phyloP scores from a whole-genome alignment of 2,329 filamentous ascomycete genomes.

The Thermoascus crustaceus region DNA sequence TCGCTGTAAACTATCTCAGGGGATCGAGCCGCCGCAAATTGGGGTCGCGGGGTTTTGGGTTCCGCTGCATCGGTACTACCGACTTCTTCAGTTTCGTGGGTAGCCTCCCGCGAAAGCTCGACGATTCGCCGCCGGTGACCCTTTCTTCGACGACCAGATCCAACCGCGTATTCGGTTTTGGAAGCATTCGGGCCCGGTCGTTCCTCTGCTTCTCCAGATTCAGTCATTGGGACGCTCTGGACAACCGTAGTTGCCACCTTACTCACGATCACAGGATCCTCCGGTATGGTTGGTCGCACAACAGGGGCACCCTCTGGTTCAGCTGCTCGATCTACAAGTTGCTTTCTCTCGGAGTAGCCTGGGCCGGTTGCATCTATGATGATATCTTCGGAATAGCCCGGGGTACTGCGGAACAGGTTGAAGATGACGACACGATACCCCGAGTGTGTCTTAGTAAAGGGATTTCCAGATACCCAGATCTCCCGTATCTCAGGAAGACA shows the following conservation, averaged over 20 bases:
- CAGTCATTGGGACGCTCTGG: too few species aligned
- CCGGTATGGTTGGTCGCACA: constrained; percentile 59
- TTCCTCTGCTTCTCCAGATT: constrained; percentile 4
- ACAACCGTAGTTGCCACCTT: constrained; percentile 45
- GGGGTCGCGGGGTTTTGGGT: not conserved
- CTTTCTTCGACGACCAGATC: constrained; percentile 39
- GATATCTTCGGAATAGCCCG: constrained; percentile 85
- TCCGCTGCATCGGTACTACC: not conserved
- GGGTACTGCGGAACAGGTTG: constrained; percentile 85
- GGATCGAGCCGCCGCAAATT: not conserved
- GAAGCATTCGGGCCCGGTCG: constrained; percentile 10
- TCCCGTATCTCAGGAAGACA: constrained; percentile 86
- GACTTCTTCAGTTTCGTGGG: constrained; percentile 6
- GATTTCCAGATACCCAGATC: constrained; percentile 86
- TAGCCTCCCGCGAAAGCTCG: constrained; percentile 45
- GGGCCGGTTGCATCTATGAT: constrained; percentile 78
- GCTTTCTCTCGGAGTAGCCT: constrained; percentile 75
- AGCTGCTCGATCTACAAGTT: constrained; percentile 71
- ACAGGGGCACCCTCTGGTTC: constrained; percentile 70
- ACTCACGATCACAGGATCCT: constrained; percentile 57
- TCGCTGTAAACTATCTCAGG: constrained; percentile 1
- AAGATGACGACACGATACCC: constrained; percentile 86
- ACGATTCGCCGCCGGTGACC: constrained; percentile 50
- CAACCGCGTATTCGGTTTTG: constrained; percentile 20
- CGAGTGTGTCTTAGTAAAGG: constrained; percentile 78